Evolutionary conservation across 2,329 filamentous ascomycete genomes (phyloP).

Genomic region (Aureobasidium vineae): DNA sequence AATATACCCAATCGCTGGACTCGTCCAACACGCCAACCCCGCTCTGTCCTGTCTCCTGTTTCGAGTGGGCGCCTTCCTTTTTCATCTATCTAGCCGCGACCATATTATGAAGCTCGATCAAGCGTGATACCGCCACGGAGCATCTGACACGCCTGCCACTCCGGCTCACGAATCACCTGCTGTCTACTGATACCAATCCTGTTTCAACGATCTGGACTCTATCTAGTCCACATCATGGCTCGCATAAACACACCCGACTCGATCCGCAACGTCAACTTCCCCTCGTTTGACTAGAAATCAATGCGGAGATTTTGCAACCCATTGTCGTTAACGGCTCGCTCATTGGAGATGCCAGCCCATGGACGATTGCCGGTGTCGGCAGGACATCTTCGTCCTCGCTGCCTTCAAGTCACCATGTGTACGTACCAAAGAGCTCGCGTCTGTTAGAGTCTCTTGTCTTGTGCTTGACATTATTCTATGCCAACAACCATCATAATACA

Average conservation of each 20-base stretch:
- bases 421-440: neutral
- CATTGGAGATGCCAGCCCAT: neutral
- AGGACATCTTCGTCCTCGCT: neutral
- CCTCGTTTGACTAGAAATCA: neutral
- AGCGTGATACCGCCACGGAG: neutral
- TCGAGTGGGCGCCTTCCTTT: neutral
- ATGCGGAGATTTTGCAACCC: neutral
- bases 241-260: neutral
- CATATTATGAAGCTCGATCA: neutral
- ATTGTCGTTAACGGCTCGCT: neutral
- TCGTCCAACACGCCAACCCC: conserved; percentile 10
- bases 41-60: conserved; percentile 5
- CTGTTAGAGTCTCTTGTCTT: neutral
- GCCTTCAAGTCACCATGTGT: neutral
- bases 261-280: conserved; percentile 7
- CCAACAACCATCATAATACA: neutral
- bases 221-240: neutral
- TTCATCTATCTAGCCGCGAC: conserved; percentile 23
- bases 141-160: conserved; percentile 2
- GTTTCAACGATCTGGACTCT: conserved; percentile 10
- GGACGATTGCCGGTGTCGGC: neutral
- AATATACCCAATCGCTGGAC: neutral
- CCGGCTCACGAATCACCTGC: conserved; percentile 19
- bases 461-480: neutral
- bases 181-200: conserved; percentile 8